Conservation (phyloP, 305 asterid genomes). For the Fraxinus angustifolia region DNA sequence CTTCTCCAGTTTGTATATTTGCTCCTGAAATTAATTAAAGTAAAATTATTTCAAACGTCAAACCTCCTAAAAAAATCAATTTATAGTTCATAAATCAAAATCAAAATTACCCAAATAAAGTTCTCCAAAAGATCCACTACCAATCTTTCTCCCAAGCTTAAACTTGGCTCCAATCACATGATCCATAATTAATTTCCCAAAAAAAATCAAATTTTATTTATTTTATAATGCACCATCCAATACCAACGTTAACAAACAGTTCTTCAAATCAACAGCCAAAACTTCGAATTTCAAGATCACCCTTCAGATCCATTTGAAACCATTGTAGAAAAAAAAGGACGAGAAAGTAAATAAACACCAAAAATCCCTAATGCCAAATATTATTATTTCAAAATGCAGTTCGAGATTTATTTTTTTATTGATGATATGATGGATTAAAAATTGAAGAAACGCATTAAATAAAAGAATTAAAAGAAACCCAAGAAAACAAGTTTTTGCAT, state of each 20-base stretch:
- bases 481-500: background rate
- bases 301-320: slow-evolving; percentile 34
- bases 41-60: slow-evolving; percentile 17
- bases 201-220: slow-evolving; percentile 17
- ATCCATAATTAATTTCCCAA: slow-evolving; percentile 52
- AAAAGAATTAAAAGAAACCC: slow-evolving; percentile 12
- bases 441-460: slow-evolving; percentile 10
- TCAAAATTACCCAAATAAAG: slow-evolving; percentile 66
- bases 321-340: slow-evolving; percentile 11
- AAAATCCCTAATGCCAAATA: slow-evolving; percentile 12
- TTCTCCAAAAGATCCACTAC: slow-evolving; percentile 95
- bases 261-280: slow-evolving; percentile 8
- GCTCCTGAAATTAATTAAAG: slow-evolving; percentile 40
- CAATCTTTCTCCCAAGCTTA: slow-evolving; percentile 90
- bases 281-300: background rate
- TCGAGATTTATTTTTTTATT: slow-evolving; percentile 4
- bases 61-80: background rate
- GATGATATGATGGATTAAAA: slow-evolving; percentile 6
- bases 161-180: slow-evolving; percentile 83
- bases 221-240: slow-evolving; percentile 19
- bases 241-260: slow-evolving; percentile 13
- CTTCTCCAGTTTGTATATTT: slow-evolving; percentile 83
- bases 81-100: background rate
- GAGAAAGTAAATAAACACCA: background rate
- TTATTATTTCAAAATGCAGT: background rate